A percentile compares a stretch with the other conserved stretches of the same genome.
Evolutionary conservation across 106 monocot genomes (phyloP).

Genomic region (Posidonia australis): DNA sequence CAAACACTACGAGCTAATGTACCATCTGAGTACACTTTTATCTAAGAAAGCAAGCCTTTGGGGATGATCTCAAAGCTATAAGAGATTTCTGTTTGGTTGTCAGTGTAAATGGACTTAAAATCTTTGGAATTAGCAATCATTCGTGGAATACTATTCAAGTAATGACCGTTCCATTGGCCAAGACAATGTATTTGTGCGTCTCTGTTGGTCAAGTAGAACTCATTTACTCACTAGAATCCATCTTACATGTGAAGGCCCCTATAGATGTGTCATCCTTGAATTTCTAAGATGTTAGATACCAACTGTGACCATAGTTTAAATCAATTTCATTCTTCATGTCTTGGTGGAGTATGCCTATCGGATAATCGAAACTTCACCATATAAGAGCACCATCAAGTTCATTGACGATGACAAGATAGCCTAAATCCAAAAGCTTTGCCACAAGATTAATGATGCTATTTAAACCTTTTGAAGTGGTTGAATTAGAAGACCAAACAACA

Average conservation of each 20-base stretch:
- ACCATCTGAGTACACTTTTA: slow-evolving; percentile 16
- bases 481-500: slow-evolving; percentile 33
- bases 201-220: slow-evolving; percentile 22
- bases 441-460: slow-evolving; percentile 6
- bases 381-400: slow-evolving; percentile 11
- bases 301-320: slow-evolving; percentile 14
- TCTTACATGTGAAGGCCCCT: slow-evolving; percentile 30
- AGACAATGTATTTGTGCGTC: slow-evolving; percentile 16
- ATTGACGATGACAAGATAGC: slow-evolving; percentile 28
- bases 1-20: slow-evolving; percentile 20
- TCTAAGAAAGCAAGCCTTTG: slow-evolving; percentile 16
- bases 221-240: slow-evolving; percentile 21
- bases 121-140: too few relatives aligned
- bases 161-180: slow-evolving; percentile 37
- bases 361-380: slow-evolving; percentile 68
- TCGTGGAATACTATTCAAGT: slow-evolving; percentile 28
- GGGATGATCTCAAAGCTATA: too few relatives aligned
- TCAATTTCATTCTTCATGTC: slow-evolving; percentile 30
- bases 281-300: slow-evolving; percentile 28
- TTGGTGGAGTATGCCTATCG: slow-evolving; percentile 33
- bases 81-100: too few relatives aligned
- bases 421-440: too few relatives aligned
- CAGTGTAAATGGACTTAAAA: too few relatives aligned
- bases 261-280: slow-evolving; percentile 32
- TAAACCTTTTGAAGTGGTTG: slow-evolving; percentile 8